Evolutionary conservation across 768 basidiomycete species (phyloP), one percentile per base, ranked within the genome.

Genomic region (Lactarius deliciosus): DNA sequence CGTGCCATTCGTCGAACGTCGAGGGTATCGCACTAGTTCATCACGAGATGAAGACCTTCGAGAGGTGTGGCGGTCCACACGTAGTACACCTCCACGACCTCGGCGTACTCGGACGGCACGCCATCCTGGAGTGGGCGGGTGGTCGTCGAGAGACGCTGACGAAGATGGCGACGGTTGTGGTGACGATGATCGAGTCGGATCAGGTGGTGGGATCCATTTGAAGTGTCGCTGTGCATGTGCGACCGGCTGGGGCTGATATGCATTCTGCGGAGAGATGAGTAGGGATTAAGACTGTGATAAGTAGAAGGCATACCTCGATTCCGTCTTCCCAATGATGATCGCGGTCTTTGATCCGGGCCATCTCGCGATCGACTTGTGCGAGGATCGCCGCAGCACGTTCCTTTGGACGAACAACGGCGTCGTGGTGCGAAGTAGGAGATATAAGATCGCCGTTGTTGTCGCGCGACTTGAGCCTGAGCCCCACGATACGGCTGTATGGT

Each of bases 291-390:
- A 54, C 16, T 45, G 7, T 30, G 18, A 57, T 38, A 43, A 30
- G 25, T 28, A 55, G 41, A 63, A 60, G 2, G 76, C 83, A 74
- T 73, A 93, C 91, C 76, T 97, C 95, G 69, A 92, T 82, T 61
- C 82, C 80, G 73, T 98, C 95, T 71, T 96, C 95, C 89, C 93
- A 96, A 59, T 86, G 83, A 58, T 87, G 83, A 72, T 95, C 91
- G 57, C 81, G 76, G 58, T 94, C 90, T 74, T 88, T 89, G 75
- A 88, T 69, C 43, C 69, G 79, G 30, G 75, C 79, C 73, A 89
- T 76, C 55, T 84, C 80, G n/a, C 80, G 80, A 73, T 89, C 91
- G 74, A 90, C 83, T 73, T 83, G 82, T 56, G 80, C 81, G 64
- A 79, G 82, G 68, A 94, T 88, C 13, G 80, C 77, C 1, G 80